phyloP scores from a whole-genome alignment of 2,329 filamentous ascomycete species.

The Aureobasidium namibiae region DNA sequence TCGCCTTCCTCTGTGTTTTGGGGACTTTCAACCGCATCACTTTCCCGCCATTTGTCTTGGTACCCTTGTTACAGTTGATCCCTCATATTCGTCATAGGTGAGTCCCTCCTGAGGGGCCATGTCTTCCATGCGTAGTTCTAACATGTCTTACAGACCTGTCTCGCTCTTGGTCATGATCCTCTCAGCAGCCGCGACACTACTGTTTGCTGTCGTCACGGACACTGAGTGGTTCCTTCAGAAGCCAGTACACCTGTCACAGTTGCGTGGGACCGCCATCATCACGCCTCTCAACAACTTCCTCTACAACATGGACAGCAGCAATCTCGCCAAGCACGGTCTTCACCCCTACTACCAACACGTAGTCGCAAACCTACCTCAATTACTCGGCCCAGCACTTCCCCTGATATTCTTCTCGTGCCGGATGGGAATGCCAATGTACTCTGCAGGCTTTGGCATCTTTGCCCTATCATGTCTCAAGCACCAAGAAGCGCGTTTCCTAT shows the following conservation, averaged over 20 bases:
- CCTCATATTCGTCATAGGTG: constrained; percentile 79
- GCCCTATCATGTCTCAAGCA: constrained; percentile 69
- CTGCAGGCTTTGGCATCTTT: constrained; percentile 63
- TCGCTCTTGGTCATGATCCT: constrained; percentile 55
- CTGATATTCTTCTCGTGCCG: constrained; percentile 42
- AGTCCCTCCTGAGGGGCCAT: constrained; percentile 24
- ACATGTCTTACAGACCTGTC: constrained; percentile 36
- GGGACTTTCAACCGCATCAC: constrained; percentile 96
- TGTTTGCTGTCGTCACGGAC: constrained; percentile 68
- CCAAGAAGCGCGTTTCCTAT: constrained; percentile 70
- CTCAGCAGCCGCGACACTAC: constrained; percentile 62
- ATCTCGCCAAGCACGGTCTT: constrained; percentile 45
- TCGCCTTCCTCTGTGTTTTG: constrained; percentile 74
- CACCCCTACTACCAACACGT: constrained; percentile 47
- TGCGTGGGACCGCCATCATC: constrained; percentile 47
- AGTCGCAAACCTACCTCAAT: constrained; percentile 43
- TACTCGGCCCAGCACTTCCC: constrained; percentile 44
- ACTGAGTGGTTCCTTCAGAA: constrained; percentile 68
- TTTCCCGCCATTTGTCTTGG: constrained; percentile 83
- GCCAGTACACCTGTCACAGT: constrained; percentile 55
- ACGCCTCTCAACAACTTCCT: constrained; percentile 46
- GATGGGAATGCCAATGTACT: constrained; percentile 56
- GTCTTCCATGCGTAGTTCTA: too few relatives aligned
- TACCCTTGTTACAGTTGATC: constrained; percentile 74
- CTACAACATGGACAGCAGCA: constrained; percentile 41